Evolutionary conservation across 1,284 basidiomycete species (phyloP).

Genomic region (Cerioporus squamosus): DNA sequence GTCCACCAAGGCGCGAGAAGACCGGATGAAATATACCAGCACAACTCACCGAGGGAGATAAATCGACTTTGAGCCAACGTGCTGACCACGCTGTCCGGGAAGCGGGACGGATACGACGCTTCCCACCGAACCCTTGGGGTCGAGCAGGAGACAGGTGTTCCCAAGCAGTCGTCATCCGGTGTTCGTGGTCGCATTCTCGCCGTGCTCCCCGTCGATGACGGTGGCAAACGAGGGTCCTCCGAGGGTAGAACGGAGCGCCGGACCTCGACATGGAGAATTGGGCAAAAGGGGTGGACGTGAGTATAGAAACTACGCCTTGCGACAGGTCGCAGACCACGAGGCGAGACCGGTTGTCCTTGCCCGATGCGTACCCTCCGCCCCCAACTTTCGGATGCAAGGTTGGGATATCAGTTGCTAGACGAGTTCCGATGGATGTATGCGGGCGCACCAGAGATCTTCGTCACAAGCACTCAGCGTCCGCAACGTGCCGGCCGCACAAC

Average conservation of each 20-base stretch:
- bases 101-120: conserved; percentile 16
- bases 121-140: conserved; percentile 1
- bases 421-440: conserved; percentile 10
- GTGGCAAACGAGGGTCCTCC: conserved; percentile 18
- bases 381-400: background rate
- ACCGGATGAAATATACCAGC: background rate
- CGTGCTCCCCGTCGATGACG: conserved; percentile 8
- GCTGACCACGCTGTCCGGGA: conserved; percentile 18
- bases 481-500: conserved; percentile 1
- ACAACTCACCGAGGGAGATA: conserved; percentile 14
- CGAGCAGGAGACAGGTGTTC: conserved; percentile 2
- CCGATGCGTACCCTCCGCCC: conserved; percentile 1
- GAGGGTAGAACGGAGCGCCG: conserved; percentile 24
- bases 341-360: conserved; percentile 1
- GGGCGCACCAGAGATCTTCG: conserved; percentile 22
- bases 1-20: conserved; percentile 1
- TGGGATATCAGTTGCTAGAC: conserved; percentile 10
- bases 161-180: conserved; percentile 14
- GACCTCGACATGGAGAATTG: conserved; percentile 11
- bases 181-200: conserved; percentile 4
- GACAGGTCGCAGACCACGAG: conserved; percentile 15
- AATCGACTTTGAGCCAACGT: conserved; percentile 10
- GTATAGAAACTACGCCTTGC: conserved; percentile 5
- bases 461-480: conserved; percentile 15
- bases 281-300: conserved; percentile 2